Percentiles rank a stretch among this genome's conserved stretches.
phyloP scores from a whole-genome alignment of 2,329 filamentous ascomycete genomes.

The Rhinocladiella mackenziei region DNA sequence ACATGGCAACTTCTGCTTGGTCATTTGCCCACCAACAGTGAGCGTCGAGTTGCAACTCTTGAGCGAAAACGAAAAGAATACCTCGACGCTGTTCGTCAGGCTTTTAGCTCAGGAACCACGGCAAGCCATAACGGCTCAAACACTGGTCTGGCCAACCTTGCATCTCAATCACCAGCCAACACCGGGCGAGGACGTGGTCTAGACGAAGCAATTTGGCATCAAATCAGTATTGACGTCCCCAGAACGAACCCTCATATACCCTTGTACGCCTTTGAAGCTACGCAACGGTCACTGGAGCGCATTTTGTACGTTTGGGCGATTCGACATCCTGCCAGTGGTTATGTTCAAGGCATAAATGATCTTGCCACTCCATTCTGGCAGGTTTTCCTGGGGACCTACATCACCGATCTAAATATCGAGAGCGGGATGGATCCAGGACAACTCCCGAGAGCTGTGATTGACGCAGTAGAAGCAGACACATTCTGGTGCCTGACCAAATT shows the following conservation, averaged over 20 bases:
- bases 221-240: slow-evolving; percentile 97
- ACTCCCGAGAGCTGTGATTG: slow-evolving; percentile 80
- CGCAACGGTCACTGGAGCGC: slow-evolving; percentile 85
- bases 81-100: slow-evolving; percentile 76
- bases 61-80: slow-evolving; percentile 97
- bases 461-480: slow-evolving; percentile 94
- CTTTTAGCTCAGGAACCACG: slow-evolving; percentile 54
- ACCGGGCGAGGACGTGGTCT: slow-evolving; percentile 65
- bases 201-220: slow-evolving; percentile 98
- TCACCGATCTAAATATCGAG: slow-evolving; percentile 89
- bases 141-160: slow-evolving; percentile 36
- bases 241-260: slow-evolving; percentile 94
- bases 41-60: slow-evolving; percentile 80
- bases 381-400: slow-evolving; percentile 90
- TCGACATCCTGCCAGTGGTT: slow-evolving; percentile 91
- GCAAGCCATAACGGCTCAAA: slow-evolving; percentile 18
- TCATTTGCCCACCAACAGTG: slow-evolving; percentile 94
- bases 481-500: slow-evolving; percentile 99
- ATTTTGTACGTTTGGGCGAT: slow-evolving; percentile 98
- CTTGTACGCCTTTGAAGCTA: slow-evolving; percentile 92
- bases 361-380: slow-evolving; percentile 97
- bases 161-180: slow-evolving; percentile 42
- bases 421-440: slow-evolving; percentile 96
- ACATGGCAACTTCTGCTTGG: slow-evolving; percentile 97
- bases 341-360: slow-evolving; percentile 98